Evolutionary conservation across 768 basidiomycete genomes (phyloP).

Genomic region (Rhodotorula babjevae): DNA sequence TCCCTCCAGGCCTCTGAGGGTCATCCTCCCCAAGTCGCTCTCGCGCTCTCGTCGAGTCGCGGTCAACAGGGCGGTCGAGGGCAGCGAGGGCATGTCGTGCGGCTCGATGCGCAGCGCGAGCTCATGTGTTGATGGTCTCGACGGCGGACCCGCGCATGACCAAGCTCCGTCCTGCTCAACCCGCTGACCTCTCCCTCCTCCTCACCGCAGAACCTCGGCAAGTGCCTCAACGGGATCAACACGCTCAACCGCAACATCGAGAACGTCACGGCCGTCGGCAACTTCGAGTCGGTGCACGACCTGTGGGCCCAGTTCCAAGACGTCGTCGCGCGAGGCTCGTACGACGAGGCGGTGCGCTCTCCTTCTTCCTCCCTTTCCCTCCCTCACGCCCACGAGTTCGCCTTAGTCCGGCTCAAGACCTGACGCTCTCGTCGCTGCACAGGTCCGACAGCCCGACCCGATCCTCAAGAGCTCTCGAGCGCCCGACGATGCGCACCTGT

Average conservation of each 20-base stretch:
- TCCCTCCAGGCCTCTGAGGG: neutral
- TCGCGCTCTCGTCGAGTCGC: neutral
- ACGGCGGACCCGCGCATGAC: neutral
- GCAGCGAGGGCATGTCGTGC: neutral
- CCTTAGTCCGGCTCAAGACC: neutral
- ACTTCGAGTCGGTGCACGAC: conserved; percentile 26
- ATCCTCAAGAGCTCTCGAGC: neutral
- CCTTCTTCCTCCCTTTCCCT: no score
- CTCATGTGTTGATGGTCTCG: no score
- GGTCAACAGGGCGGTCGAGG: neutral
- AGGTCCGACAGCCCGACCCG: neutral
- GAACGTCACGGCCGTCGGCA: conserved; percentile 22
- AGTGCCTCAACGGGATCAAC: conserved; percentile 25
- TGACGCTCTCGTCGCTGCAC: neutral
- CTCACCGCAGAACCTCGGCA: conserved; percentile 20
- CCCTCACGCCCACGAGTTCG: no score
- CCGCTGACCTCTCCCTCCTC: neutral
- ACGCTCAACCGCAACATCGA: conserved; percentile 40
- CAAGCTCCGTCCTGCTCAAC: neutral
- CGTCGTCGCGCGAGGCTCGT: conserved; percentile 19
- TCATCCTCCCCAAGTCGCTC: neutral
- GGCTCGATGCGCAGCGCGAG: no score
- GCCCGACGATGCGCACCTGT: conserved; percentile 3
- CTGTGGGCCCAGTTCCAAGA: conserved; percentile 32
- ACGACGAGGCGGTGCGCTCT: conserved; percentile 1